phyloP scores from a whole-genome alignment of 2,329 filamentous ascomycete genomes.

The Simplicillium aogashimaense region DNA sequence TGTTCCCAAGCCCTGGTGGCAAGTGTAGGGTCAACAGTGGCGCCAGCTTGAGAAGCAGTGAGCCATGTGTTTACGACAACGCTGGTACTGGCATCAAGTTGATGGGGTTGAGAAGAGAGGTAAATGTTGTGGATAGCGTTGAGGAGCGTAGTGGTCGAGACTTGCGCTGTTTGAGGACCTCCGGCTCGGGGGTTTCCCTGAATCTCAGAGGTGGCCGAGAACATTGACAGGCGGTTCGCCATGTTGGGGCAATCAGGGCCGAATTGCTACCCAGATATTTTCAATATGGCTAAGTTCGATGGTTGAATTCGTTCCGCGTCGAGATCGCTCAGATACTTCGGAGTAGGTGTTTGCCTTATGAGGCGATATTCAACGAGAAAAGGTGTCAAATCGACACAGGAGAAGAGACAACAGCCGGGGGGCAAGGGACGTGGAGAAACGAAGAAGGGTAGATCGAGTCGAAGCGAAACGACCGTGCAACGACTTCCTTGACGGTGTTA shows the following conservation, averaged over 20 bases:
- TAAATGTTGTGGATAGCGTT: conserved; percentile 90
- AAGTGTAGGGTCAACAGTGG: conserved; percentile 69
- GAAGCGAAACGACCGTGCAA: conserved; percentile 4
- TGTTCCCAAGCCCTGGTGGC: conserved; percentile 90
- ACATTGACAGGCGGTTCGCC: conserved; percentile 60
- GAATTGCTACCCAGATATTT: too few relatives aligned
- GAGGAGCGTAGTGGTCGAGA: conserved; percentile 86
- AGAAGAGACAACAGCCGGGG: too few relatives aligned
- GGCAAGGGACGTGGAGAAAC: not conserved
- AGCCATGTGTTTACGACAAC: conserved; percentile 94
- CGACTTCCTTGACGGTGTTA: not conserved
- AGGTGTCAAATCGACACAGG: too few relatives aligned
- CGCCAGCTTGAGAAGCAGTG: conserved; percentile 61
- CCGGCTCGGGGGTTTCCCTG: conserved; percentile 45
- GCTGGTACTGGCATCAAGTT: conserved; percentile 81
- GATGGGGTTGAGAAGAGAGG: conserved; percentile 70
- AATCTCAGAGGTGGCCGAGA: conserved; percentile 56
- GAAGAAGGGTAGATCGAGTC: conserved; percentile 6
- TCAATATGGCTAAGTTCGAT: too few relatives aligned
- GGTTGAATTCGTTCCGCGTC: not conserved
- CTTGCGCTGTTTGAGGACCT: conserved; percentile 63
- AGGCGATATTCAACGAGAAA: too few relatives aligned
- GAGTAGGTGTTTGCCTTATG: too few relatives aligned
- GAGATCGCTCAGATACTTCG: not conserved
- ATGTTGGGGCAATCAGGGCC: conserved; percentile 24